Evolutionary conservation across 2,329 filamentous ascomycete species (phyloP).

Genomic region (Colletotrichum spinosum): DNA sequence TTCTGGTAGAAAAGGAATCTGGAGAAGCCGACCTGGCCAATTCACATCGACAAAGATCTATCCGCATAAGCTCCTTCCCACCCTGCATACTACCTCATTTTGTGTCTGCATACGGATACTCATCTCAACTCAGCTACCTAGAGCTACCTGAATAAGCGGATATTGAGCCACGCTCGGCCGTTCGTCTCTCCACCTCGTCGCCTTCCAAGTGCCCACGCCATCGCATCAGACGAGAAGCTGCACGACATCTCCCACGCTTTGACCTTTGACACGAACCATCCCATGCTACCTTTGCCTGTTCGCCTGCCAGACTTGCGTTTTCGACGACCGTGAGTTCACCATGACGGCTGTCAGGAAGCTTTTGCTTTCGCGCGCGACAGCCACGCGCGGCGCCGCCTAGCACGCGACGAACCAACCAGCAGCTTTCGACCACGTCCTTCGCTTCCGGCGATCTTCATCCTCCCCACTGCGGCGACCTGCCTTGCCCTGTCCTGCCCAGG

Average conservation of each 20-base stretch:
- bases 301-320: conserved; percentile 25
- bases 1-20: too few relatives aligned
- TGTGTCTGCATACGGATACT: neutral
- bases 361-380: conserved; percentile 5
- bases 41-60: too few relatives aligned
- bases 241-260: conserved; percentile 25
- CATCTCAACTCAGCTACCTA: neutral
- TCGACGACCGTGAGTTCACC: conserved; percentile 1
- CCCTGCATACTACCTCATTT: too few relatives aligned
- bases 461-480: conserved; percentile 25
- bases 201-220: conserved; percentile 9
- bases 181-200: neutral
- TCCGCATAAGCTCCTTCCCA: neutral
- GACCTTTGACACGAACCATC: conserved; percentile 14
- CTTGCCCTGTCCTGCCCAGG: neutral
- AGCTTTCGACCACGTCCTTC: conserved; percentile 12
- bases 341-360: conserved; percentile 20
- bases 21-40: too few relatives aligned
- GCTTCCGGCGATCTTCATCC: conserved; percentile 34
- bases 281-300: neutral
- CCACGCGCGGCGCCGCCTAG: neutral
- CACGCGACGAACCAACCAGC: conserved; percentile 13
- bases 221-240: conserved; percentile 23
- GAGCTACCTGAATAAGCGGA: conserved; percentile 9
- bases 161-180: neutral